Base-by-base conservation (phyloP, 2,329 filamentous ascomycete genomes). In the Gaeumannomyces sp. region DNA sequence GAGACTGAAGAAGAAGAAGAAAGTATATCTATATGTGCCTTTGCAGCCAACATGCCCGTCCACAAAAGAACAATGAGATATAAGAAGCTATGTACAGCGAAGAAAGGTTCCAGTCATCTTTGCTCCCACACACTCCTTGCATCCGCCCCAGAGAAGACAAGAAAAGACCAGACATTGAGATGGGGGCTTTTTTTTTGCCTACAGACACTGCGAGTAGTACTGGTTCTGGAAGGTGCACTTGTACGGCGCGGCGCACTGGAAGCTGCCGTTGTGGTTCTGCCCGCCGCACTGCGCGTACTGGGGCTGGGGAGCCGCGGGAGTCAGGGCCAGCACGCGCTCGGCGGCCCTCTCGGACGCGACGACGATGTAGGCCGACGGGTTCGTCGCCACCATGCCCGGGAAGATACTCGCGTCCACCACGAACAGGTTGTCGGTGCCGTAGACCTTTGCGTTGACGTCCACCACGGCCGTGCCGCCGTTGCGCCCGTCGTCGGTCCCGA, bases 351-450 rank as follows among this genome's bases (percentile, higher is more conserved):
- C 85, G n/a, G 84, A 82, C 53, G 80, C 83, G 45, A 83, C 77
- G 70, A 87, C 83, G 69, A 87, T 83, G 19, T 82, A 78, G 0
- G 83, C 81, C 38, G 83, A 81, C 2, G 85, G 85, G 70, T 88
- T 88, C 45, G 83, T 84, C 2, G 83, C 82, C 22, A 83, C 78
- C 64, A 85, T 79, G 64, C 84, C 84, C 0, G 85, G 84, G 73
- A 85, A 84, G 68, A 86, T 82, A 64, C 80, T 81, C 28, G 79
- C 81, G 68, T 85, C 83, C 1, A 85, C 79, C 16, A 84, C 79
- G 71, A 82, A 83, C 38, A 84, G 73, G 70, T 83, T 83, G 67
- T 82, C 78, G 2, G 78, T 84, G 58, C 81, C 81, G 65, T 80
- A 83, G 13, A 83, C 79, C 70, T 79, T 80, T n/a, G 69, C 62